phyloP scores from a whole-genome alignment of 768 basidiomycete species.

The Termitomyces sp. region DNA sequence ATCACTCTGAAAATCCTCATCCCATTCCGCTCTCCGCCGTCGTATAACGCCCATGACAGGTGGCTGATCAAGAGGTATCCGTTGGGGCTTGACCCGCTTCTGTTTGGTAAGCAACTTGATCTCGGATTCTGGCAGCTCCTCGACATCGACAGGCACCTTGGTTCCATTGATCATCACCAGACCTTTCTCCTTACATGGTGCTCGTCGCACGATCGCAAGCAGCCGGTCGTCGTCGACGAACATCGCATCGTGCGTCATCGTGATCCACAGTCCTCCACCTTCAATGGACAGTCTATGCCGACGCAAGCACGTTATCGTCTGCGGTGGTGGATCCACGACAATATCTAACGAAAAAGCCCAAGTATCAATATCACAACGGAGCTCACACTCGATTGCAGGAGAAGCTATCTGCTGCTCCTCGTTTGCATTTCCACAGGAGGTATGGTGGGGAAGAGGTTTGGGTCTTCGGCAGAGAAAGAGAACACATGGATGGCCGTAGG shows the following conservation, averaged over 20 bases:
- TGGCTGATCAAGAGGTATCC: slow-evolving; percentile 92
- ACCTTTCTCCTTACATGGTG: slow-evolving; percentile 75
- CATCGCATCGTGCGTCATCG: slow-evolving; percentile 81
- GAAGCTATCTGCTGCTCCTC: slow-evolving; percentile 25
- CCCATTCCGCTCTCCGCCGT: slow-evolving; percentile 69
- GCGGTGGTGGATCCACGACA: slow-evolving; percentile 90
- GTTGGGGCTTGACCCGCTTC: slow-evolving; percentile 80
- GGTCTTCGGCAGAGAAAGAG: slow-evolving; percentile 89
- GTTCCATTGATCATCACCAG: slow-evolving; percentile 87
- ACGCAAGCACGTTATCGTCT: slow-evolving; percentile 73
- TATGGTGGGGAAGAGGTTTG: slow-evolving; percentile 74
- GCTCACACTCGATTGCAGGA: slow-evolving; percentile 77
- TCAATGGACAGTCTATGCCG: slow-evolving; percentile 82
- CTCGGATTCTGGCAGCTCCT: slow-evolving; percentile 83
- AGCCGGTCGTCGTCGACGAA: slow-evolving; percentile 75
- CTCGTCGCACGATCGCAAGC: slow-evolving; percentile 68
- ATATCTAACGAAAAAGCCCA: slow-evolving; percentile 85
- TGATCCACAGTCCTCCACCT: slow-evolving; percentile 94
- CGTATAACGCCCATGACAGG: slow-evolving; percentile 72
- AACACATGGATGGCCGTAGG: slow-evolving; percentile 94
- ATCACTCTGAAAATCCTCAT: slow-evolving; percentile 38
- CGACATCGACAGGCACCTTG: slow-evolving; percentile 78
- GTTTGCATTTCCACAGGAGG: slow-evolving; percentile 49
- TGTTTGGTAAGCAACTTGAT: slow-evolving; percentile 76
- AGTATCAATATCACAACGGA: slow-evolving; percentile 87